Percentiles rank a stretch among this genome's conserved stretches.
Evolutionary conservation across 164 flowering plant species (phyloP).

Genomic region (Vitis rupestris): DNA sequence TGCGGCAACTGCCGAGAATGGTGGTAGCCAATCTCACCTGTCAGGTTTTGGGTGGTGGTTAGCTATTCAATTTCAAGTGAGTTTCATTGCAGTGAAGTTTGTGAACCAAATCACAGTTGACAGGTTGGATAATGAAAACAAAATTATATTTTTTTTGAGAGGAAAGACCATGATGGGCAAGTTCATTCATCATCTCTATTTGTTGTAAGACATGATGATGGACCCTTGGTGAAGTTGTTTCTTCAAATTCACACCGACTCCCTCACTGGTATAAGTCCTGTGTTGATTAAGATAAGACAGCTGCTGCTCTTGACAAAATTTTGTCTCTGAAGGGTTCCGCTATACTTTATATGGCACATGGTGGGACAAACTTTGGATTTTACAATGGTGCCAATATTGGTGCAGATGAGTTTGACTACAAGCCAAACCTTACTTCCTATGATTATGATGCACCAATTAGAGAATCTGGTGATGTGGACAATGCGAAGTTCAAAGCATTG

Average conservation of each 20-base stretch:
- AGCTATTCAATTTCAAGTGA: too few relatives aligned
- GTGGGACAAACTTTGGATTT: slow-evolving; percentile 98
- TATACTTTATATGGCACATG: slow-evolving; percentile 98
- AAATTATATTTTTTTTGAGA: not conserved
- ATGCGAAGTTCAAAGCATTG: slow-evolving; percentile 70
- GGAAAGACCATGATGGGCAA: not conserved
- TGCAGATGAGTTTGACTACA: slow-evolving; percentile 56
- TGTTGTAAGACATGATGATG: not conserved
- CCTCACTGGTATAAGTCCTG: not conserved
- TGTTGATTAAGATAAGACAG: slow-evolving; percentile 27
- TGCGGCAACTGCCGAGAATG: slow-evolving; percentile 83
- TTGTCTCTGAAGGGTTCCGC: slow-evolving; percentile 83
- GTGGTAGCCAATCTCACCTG: slow-evolving; percentile 26
- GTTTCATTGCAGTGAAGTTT: not conserved
- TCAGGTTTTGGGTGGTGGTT: too few relatives aligned
- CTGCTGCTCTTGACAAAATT: slow-evolving; percentile 57
- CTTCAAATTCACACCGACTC: not conserved
- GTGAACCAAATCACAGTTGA: not conserved
- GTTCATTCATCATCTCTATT: not conserved
- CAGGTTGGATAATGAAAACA: not conserved
- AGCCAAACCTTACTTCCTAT: slow-evolving; percentile 95
- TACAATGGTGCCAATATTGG: slow-evolving; percentile 91
- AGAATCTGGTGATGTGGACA: slow-evolving; percentile 86
- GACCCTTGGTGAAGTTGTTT: not conserved
- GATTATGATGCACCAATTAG: slow-evolving; percentile 97